Base-by-base conservation (phyloP, 257 asterid genomes). In the Solanum pennellii region DNA sequence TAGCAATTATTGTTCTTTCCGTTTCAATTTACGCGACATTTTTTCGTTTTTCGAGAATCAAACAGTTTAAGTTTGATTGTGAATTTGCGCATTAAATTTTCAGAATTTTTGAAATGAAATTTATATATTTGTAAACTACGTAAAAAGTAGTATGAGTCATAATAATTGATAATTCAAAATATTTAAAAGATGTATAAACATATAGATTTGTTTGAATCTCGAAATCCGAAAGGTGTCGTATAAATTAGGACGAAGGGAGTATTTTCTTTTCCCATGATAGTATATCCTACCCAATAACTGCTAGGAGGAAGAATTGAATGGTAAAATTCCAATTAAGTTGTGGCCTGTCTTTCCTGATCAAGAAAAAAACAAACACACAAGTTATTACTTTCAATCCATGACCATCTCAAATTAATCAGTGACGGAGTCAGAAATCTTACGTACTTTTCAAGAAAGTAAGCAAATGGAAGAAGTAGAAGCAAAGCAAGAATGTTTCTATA, bases 391-490 rank as follows among this genome's bases (percentile, higher is more conserved):
- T 42, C 39, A 44, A 12, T 37, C 1, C 60, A 3, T 13, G 83
- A 45, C 10, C 15, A 7, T 76, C 1, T 52, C 7, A 52, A 39
- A 7, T 7, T 15, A 27, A 15, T 44, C 16, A 49, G 33, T 29
- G 68, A 5, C 7, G 10, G 0, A 83, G 33, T 82, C 29, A 42
- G 12, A 76, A 86, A 44, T 65, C 18, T 66, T 65, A 31, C 91
- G 6, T 92, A 97, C 99, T 95, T 97, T 86, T 97, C 99, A 11
- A 97, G 98, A 84, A 97, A 97, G 68, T 96, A 97, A 88, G 99
- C 99, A 56, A 97, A 96, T 82, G 99, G 99, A 88, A 95, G 71
- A 88, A 97, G 99, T 7, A 97, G 97, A 27, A 97, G 84, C 86
- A 97, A 91, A 45, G 99, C 99, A n/a, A 96, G 94, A 45, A 96